phyloP scores from a whole-genome alignment of 1,284 basidiomycete genomes.

The Xerocomus amazonicus region DNA sequence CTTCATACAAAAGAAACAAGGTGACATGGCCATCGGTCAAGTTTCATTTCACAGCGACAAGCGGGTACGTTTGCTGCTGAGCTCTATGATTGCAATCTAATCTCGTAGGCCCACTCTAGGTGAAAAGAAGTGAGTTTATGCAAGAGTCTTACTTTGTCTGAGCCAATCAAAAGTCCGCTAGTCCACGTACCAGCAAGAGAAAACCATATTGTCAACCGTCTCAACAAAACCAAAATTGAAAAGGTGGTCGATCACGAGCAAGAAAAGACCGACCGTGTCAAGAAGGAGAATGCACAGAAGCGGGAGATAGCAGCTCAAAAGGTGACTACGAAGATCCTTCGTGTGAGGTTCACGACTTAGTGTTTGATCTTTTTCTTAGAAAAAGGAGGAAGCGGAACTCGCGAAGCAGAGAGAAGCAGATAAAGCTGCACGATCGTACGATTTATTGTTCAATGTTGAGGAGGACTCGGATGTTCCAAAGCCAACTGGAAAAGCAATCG shows the following conservation, averaged over 20 bases:
- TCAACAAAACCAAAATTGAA: conserved; percentile 93
- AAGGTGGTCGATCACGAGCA: conserved; percentile 87
- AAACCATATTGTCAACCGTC: conserved; percentile 87
- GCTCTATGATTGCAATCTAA: not conserved
- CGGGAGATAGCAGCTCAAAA: conserved; percentile 62
- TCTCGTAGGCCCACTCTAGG: conserved; percentile 39
- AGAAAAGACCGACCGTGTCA: conserved; percentile 79
- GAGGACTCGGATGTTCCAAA: conserved; percentile 36
- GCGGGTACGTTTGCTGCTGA: conserved; percentile 44
- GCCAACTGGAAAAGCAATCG: conserved; percentile 60
- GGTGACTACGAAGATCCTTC: conserved; percentile 36
- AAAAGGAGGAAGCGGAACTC: conserved; percentile 68
- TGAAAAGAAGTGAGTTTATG: conserved; percentile 63
- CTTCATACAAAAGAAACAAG: conserved; percentile 69
- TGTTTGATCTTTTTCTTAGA: conserved; percentile 39
- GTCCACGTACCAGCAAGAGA: conserved; percentile 81
- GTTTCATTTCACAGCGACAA: conserved; percentile 94
- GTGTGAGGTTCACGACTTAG: not conserved
- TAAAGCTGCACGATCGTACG: conserved; percentile 76
- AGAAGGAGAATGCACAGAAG: conserved; percentile 67
- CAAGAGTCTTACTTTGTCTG: not conserved
- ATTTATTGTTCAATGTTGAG: conserved; percentile 59
- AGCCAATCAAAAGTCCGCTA: conserved; percentile 25
- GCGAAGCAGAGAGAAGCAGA: conserved; percentile 67
- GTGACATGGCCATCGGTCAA: conserved; percentile 94